Percentiles rank a stretch among this genome's conserved stretches.
Conservation (phyloP, 495 filamentous ascomycete species). For the Penicillium manginii region DNA sequence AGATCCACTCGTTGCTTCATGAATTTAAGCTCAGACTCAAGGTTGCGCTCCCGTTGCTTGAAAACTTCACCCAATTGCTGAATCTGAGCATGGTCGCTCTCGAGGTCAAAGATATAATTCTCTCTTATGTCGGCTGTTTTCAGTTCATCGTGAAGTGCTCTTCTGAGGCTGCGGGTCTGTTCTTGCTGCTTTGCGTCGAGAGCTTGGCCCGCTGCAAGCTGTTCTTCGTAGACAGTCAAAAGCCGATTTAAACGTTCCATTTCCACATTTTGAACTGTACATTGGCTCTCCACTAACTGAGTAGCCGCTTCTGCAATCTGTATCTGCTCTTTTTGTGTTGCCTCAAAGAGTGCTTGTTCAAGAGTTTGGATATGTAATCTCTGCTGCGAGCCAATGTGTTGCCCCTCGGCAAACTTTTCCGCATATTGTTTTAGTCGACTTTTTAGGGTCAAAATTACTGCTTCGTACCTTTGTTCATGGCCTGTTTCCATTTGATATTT, state of each 20-base stretch:
- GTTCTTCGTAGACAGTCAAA: background rate
- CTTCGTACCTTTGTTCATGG: too few relatives aligned
- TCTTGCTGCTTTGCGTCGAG: background rate
- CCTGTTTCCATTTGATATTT: too few relatives aligned
- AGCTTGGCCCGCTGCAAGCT: background rate
- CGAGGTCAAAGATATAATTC: background rate
- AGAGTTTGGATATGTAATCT: too few relatives aligned
- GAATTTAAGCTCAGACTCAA: background rate
- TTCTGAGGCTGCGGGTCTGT: background rate
- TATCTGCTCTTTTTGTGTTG: too few relatives aligned
- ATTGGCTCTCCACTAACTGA: too few relatives aligned
- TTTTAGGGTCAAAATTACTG: too few relatives aligned
- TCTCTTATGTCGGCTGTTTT: background rate
- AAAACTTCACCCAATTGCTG: background rate
- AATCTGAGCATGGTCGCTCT: background rate
- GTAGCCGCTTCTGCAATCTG: background rate
- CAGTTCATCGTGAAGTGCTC: background rate
- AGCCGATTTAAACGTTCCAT: background rate
- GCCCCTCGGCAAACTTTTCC: too few relatives aligned
- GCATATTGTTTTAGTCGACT: too few relatives aligned
- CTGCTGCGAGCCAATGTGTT: too few relatives aligned
- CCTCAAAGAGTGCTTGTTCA: too few relatives aligned
- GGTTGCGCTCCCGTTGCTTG: background rate
- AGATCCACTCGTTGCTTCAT: background rate
- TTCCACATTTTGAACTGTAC: background rate